Evolutionary conservation across 495 filamentous ascomycete species (phyloP).

Genomic region (Penicillium soppii): DNA sequence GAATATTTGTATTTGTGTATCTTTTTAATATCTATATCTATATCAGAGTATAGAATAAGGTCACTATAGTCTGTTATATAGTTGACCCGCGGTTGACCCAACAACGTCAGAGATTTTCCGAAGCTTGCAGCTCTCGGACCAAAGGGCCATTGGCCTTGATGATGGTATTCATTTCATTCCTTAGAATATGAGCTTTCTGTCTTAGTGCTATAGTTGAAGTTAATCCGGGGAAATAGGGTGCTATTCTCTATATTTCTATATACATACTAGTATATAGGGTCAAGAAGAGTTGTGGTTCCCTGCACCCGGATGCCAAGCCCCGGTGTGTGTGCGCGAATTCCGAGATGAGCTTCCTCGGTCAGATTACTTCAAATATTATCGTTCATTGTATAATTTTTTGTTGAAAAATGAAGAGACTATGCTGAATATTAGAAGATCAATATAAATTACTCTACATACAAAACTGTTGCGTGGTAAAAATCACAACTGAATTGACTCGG

Average conservation of each 20-base stretch:
- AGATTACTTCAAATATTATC: too few species aligned
- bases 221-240: background rate
- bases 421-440: background rate
- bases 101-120: conserved; percentile 39
- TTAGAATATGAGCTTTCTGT: background rate
- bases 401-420: too few species aligned
- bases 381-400: too few species aligned
- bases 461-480: background rate
- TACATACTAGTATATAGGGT: too few species aligned
- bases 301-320: conserved; percentile 45
- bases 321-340: conserved; percentile 40
- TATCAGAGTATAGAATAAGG: background rate
- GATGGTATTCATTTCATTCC: conserved; percentile 11
- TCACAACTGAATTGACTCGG: conserved; percentile 26
- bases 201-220: background rate
- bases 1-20: background rate
- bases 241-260: background rate
- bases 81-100: conserved; percentile 13
- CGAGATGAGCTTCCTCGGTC: conserved; percentile 16
- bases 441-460: background rate
- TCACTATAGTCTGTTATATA: background rate
- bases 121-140: conserved; percentile 18
- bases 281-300: conserved; percentile 15
- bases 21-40: background rate
- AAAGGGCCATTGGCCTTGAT: conserved; percentile 8